Conservation (phyloP, 352 stramenopile species). For the Pythium grandisporangium region DNA sequence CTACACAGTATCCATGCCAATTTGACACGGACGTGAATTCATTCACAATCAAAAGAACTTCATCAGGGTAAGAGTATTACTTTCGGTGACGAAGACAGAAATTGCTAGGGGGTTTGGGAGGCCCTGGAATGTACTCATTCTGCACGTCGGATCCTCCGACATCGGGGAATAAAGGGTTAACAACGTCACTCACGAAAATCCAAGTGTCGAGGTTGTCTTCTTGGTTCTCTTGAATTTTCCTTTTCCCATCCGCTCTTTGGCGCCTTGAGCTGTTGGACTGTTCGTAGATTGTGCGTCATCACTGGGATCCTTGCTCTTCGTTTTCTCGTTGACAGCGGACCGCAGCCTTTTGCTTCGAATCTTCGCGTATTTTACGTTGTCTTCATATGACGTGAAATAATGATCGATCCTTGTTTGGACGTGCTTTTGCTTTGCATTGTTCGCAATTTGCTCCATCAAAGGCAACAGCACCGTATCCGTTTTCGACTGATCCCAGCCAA, state of each 20-base stretch:
- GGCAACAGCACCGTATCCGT: conserved; percentile 87
- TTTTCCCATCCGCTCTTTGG: conserved; percentile 2
- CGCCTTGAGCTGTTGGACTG: neutral
- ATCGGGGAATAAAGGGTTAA: too few relatives aligned
- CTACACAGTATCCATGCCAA: too few relatives aligned
- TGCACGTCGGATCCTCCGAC: too few relatives aligned
- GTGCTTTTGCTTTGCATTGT: conserved; percentile 16
- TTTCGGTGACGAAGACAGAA: too few relatives aligned
- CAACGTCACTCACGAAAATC: conserved; percentile 6
- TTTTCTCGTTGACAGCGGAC: conserved; percentile 53
- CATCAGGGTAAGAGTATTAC: too few relatives aligned
- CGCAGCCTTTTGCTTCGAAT: conserved; percentile 85
- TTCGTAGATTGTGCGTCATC: neutral
- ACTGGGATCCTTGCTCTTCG: conserved; percentile 1
- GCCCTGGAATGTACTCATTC: too few relatives aligned
- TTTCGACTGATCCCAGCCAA: conserved; percentile 92
- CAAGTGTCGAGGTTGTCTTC: conserved; percentile 17
- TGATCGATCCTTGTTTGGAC: conserved; percentile 91
- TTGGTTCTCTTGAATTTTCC: conserved; percentile 14
- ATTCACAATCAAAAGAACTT: too few relatives aligned
- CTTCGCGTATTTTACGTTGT: conserved; percentile 93
- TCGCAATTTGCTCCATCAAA: conserved; percentile 61
- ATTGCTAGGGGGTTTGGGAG: too few relatives aligned
- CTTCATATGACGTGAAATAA: conserved; percentile 95
- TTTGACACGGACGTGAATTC: too few relatives aligned